Evolutionary conservation across 1,139 yeast genomes (phyloP).

Genomic region (Suhomyces anneliseae): DNA sequence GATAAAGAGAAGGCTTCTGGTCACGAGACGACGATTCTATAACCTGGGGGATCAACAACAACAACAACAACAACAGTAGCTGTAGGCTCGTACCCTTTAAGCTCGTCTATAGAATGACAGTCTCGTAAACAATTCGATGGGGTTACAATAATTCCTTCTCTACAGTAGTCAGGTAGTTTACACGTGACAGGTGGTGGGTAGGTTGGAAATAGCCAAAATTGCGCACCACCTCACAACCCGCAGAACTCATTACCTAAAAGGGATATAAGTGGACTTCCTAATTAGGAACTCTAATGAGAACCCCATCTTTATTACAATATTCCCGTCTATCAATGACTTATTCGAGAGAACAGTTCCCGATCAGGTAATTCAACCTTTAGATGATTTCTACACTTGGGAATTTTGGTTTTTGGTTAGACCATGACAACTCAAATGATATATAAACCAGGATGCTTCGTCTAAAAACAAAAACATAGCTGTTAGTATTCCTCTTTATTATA

Average conservation of each 20-base stretch:
- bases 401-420: conserved; percentile 1
- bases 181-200: no score
- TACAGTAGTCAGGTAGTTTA: no score
- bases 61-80: no score
- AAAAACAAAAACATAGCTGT: conserved; percentile 3
- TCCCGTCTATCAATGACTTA: not conserved
- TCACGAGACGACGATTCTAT: no score
- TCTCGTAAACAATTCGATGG: no score
- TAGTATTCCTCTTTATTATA: not conserved
- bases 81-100: no score
- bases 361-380: conserved; percentile 6
- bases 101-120: no score
- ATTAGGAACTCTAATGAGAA: conserved; percentile 14
- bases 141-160: no score
- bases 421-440: conserved; percentile 2
- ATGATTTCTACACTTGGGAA: conserved; percentile 10
- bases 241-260: conserved; percentile 6
- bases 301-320: not conserved
- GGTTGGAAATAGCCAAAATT: no score
- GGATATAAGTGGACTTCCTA: conserved; percentile 16
- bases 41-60: no score
- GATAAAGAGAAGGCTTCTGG: no score
- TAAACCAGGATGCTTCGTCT: conserved; percentile 7
- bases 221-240: no score
- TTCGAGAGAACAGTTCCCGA: conserved; percentile 8